phyloP scores from a whole-genome alignment of 495 filamentous ascomycete species.

The Parachaetomium inaequale region DNA sequence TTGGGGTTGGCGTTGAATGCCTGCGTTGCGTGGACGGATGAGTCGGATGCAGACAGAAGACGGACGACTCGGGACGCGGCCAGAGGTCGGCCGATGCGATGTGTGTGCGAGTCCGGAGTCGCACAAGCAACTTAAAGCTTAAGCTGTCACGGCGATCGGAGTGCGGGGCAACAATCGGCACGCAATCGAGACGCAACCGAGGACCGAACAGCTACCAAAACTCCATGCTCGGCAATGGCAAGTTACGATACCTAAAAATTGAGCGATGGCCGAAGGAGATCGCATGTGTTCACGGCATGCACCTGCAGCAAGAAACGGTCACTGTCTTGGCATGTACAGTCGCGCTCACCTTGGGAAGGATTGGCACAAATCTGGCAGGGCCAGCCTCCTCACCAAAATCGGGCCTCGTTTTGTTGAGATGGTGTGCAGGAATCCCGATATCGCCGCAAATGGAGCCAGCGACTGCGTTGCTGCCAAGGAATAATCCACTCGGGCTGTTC shows the following conservation, averaged over 20 bases:
- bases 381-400: slow-evolving; percentile 18
- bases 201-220: slow-evolving; percentile 18
- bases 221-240: slow-evolving; percentile 8
- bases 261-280: background rate
- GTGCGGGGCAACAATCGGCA: slow-evolving; percentile 25
- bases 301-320: background rate
- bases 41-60: background rate
- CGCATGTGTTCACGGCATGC: background rate
- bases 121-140: slow-evolving; percentile 1
- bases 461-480: background rate
- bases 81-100: background rate
- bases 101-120: background rate
- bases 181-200: slow-evolving; percentile 23
- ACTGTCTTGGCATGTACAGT: background rate
- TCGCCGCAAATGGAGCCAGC: background rate
- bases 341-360: background rate
- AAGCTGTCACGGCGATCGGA: background rate
- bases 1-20: background rate
- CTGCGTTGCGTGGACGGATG: background rate
- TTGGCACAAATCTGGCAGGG: no score
- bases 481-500: no score
- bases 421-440: background rate
- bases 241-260: background rate
- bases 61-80: background rate
- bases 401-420: slow-evolving; percentile 11